phyloP scores from a whole-genome alignment of 2,329 filamentous ascomycete genomes.

The Botryosphaeria dothidea region DNA sequence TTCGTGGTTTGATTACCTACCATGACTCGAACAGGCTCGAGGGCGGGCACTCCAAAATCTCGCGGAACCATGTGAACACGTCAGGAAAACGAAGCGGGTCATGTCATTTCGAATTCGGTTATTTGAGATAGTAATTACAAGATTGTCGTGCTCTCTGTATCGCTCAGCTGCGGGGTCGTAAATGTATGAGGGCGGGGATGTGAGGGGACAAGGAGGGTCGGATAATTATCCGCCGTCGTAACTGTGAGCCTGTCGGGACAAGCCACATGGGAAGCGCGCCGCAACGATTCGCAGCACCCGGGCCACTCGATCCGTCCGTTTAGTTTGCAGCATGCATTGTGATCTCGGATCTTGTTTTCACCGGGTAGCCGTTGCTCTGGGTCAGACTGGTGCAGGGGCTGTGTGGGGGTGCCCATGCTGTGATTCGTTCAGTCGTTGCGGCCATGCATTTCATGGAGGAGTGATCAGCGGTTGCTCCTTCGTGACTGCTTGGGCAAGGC shows the following conservation, averaged over 20 bases:
- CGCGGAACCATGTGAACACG: not conserved
- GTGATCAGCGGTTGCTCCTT: conserved; percentile 40
- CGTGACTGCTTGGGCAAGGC: conserved; percentile 48
- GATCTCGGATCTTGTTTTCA: not conserved
- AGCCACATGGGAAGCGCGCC: not conserved
- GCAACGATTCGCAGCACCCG: not conserved
- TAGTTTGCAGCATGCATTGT: not conserved
- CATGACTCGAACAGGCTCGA: not conserved
- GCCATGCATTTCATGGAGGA: conserved; percentile 1
- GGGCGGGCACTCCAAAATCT: not conserved
- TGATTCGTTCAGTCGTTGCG: conserved; percentile 1
- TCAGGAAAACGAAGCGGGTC: not conserved
- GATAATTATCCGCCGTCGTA: conserved; percentile 10
- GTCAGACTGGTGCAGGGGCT: conserved; percentile 3
- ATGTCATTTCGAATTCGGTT: not conserved
- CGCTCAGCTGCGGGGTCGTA: conserved; percentile 2
- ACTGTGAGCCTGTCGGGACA: not conserved
- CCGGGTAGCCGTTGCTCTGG: not conserved
- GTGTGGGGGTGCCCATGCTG: not conserved
- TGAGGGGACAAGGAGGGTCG: not conserved
- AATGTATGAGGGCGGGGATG: not conserved
- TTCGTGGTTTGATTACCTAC: too few relatives aligned
- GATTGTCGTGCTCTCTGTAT: not conserved
- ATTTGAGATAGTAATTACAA: conserved; percentile 15
- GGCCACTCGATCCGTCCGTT: not conserved